Conservation (phyloP, 768 basidiomycete genomes). For the Roridomyces roridus region DNA sequence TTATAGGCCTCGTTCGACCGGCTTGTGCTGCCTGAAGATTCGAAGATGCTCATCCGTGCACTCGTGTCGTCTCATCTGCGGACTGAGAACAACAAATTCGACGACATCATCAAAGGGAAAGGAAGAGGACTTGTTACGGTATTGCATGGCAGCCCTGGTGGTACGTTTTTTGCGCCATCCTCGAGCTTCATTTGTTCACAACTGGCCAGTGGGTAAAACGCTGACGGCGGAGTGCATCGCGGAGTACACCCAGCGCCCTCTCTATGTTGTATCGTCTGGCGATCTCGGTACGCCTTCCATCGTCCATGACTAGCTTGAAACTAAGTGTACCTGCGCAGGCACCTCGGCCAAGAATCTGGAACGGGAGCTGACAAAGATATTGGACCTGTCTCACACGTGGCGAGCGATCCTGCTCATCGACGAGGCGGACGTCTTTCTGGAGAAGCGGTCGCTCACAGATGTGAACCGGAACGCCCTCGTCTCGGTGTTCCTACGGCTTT, state of each 20-base stretch:
- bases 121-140: conserved; percentile 20
- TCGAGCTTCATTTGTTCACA: too few relatives aligned
- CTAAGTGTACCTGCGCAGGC: not conserved
- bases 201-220: conserved; percentile 17
- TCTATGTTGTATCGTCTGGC: conserved; percentile 27
- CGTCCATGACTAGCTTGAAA: not conserved
- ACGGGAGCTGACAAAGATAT: conserved; percentile 13
- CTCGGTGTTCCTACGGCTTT: conserved; percentile 26
- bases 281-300: conserved; percentile 25
- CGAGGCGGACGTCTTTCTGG: conserved; percentile 32
- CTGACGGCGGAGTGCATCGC: conserved; percentile 31
- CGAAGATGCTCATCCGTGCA: conserved; percentile 16
- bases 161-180: too few relatives aligned
- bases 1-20: conserved; percentile 18
- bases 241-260: conserved; percentile 24
- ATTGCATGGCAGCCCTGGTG: conserved; percentile 24
- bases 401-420: conserved; percentile 29
- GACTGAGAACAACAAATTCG: conserved; percentile 11
- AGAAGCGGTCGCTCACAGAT: conserved; percentile 25
- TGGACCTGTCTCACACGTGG: conserved; percentile 28
- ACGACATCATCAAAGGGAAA: conserved; percentile 25
- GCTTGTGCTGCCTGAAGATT: conserved; percentile 13
- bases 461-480: conserved; percentile 28
- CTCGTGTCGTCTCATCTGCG: conserved; percentile 14
- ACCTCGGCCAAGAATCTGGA: conserved; percentile 20